A percentile compares a stretch with the other conserved stretches of the same genome.
These are phyloP conservation scores for Fusarium domesticum DNA, from an alignment of 2,329 filamentous ascomycete genomes.

Conservation along the genomic window DNA sequence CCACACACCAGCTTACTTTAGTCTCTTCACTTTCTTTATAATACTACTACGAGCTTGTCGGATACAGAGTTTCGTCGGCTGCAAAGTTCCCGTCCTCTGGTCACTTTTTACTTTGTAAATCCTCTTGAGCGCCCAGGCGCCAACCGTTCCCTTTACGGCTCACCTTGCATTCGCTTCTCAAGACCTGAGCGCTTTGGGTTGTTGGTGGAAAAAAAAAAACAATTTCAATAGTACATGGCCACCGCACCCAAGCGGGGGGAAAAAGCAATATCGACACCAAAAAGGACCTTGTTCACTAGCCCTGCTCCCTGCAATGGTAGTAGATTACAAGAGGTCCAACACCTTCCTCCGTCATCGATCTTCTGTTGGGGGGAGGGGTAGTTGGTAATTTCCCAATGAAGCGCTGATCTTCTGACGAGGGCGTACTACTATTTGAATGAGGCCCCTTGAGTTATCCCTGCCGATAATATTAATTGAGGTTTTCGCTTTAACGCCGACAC, in stretches of 20 bases:
- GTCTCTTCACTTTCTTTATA: too few relatives aligned
- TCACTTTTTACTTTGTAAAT: background rate
- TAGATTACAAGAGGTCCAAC: too few relatives aligned
- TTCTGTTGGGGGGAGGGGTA: too few relatives aligned
- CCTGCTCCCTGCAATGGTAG: background rate
- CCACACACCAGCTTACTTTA: too few relatives aligned
- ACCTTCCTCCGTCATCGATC: too few relatives aligned
- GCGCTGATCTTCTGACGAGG: background rate
- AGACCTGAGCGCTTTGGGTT: background rate
- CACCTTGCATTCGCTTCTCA: background rate
- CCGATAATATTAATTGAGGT: background rate
- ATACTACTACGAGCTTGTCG: too few relatives aligned
- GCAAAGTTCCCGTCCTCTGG: too few relatives aligned
- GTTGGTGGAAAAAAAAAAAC: background rate
- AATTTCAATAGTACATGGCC: background rate
- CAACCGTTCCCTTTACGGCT: background rate
- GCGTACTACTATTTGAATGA: too few relatives aligned
- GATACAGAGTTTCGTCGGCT: too few relatives aligned
- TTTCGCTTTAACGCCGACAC: background rate
- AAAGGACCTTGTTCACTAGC: background rate
- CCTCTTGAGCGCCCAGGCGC: background rate
- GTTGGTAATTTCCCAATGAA: too few relatives aligned
- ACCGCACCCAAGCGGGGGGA: background rate
- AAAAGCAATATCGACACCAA: background rate
- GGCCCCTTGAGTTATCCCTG: too few relatives aligned